Conservation (phyloP, 352 stramenopile species). For the Phytophthora colocasiae region DNA sequence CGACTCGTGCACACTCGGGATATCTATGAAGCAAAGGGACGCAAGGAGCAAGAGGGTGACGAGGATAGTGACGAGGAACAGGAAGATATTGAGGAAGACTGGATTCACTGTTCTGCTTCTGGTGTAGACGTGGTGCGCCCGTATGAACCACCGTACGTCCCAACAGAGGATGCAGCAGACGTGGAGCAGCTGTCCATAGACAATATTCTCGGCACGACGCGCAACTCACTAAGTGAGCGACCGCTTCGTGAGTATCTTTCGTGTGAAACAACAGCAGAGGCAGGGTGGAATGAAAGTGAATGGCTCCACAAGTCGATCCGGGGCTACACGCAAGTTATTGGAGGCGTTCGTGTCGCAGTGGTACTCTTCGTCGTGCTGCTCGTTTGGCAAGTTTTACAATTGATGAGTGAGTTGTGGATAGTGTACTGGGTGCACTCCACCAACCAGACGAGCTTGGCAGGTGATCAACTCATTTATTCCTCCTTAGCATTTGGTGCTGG, state of each 20-base stretch:
- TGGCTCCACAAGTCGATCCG: slow-evolving; percentile 31
- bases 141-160: slow-evolving; percentile 17
- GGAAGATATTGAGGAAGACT: slow-evolving; percentile 11
- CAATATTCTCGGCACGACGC: slow-evolving; percentile 47
- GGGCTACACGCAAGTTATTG: slow-evolving; percentile 57
- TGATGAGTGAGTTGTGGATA: slow-evolving; percentile 92
- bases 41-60: slow-evolving; percentile 24
- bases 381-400: slow-evolving; percentile 85
- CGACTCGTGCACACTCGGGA: slow-evolving; percentile 57
- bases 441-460: slow-evolving; percentile 75
- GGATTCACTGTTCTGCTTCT: slow-evolving; percentile 50
- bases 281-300: slow-evolving; percentile 28
- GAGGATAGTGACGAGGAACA: slow-evolving; percentile 37
- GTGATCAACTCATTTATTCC: slow-evolving; percentile 69
- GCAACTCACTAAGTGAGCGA: slow-evolving; percentile 26
- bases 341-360: slow-evolving; percentile 52
- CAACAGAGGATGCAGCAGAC: slow-evolving; percentile 16
- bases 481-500: slow-evolving; percentile 56
- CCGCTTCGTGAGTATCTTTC: slow-evolving; percentile 40
- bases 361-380: slow-evolving; percentile 71
- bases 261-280: slow-evolving; percentile 29
- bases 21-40: slow-evolving; percentile 30
- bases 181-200: slow-evolving; percentile 46
- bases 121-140: slow-evolving; percentile 17
- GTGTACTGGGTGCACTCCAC: slow-evolving; percentile 85